Evolutionary conservation across 139 green algal species (phyloP).

Genomic region (Limnomonas spitsbergensis): DNA sequence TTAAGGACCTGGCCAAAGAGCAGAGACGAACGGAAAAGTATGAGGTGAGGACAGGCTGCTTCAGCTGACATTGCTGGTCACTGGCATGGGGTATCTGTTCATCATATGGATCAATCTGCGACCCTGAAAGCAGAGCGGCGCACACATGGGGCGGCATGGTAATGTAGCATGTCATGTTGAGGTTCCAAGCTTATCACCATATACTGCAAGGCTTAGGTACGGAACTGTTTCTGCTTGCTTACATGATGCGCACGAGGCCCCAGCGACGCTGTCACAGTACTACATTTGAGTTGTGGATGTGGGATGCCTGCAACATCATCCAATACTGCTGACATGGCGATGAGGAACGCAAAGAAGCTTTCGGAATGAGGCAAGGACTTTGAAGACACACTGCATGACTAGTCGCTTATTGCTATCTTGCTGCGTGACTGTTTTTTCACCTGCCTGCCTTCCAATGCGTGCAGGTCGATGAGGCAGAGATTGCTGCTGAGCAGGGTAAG

Average conservation of each 20-base stretch:
- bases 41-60: neutral
- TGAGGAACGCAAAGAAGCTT: no score
- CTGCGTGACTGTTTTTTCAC: no score
- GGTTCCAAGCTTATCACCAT: neutral
- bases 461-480: constrained; percentile 52
- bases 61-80: neutral
- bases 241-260: no score
- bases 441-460: neutral
- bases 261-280: no score
- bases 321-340: no score
- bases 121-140: neutral
- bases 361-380: no score
- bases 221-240: no score
- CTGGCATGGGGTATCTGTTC: neutral
- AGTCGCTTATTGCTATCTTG: no score
- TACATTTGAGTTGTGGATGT: no score
- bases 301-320: no score
- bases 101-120: neutral
- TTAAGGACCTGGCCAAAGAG: constrained; percentile 64
- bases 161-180: neutral
- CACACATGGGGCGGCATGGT: neutral
- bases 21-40: neutral
- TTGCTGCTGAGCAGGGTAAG: constrained; percentile 41
- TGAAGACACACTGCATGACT: no score
- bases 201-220: neutral